Evolutionary conservation across 208 protist species (phyloP).

Genomic region (Trypanosoma platydactyli): DNA sequence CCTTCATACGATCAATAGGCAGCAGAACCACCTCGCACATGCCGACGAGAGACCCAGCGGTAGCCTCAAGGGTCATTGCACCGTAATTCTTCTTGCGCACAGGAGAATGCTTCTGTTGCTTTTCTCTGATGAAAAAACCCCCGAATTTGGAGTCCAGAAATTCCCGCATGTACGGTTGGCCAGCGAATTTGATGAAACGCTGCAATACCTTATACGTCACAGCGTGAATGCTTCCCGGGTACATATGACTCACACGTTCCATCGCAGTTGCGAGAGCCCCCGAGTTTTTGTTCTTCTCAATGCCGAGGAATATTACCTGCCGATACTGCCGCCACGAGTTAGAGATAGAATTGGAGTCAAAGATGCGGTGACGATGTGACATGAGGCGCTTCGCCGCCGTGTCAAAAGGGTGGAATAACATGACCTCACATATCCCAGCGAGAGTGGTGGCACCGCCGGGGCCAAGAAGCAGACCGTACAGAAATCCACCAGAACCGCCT

Average conservation of each 20-base stretch:
- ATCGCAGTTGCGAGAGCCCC: slow-evolving; percentile 30
- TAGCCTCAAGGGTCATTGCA: slow-evolving; percentile 49
- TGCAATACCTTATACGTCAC: slow-evolving; percentile 81
- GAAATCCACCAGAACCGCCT: slow-evolving; percentile 25
- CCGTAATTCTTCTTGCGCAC: slow-evolving; percentile 31
- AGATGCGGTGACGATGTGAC: slow-evolving; percentile 54
- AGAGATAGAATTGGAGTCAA: slow-evolving; percentile 35
- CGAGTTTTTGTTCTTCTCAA: slow-evolving; percentile 32
- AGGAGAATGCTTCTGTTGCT: slow-evolving; percentile 8
- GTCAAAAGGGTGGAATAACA: slow-evolving; percentile 88
- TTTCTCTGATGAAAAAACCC: slow-evolving; percentile 27
- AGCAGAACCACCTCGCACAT: slow-evolving; percentile 63
- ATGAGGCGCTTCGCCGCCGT: slow-evolving; percentile 87
- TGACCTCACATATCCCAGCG: slow-evolving; percentile 69
- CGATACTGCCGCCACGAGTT: slow-evolving; percentile 36
- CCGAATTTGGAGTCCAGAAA: slow-evolving; percentile 49
- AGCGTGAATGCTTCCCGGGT: slow-evolving; percentile 70
- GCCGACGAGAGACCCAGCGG: slow-evolving; percentile 54
- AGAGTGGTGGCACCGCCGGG: slow-evolving; percentile 60
- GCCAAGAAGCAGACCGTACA: slow-evolving; percentile 41
- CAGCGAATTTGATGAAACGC: slow-evolving; percentile 76
- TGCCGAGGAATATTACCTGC: slow-evolving; percentile 45
- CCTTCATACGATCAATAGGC: slow-evolving; percentile 84
- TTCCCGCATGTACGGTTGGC: slow-evolving; percentile 73
- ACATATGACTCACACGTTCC: slow-evolving; percentile 59